Evolutionary conservation across 108 stramenopile species (phyloP).

Genomic region (Licmophora abbreviata): DNA sequence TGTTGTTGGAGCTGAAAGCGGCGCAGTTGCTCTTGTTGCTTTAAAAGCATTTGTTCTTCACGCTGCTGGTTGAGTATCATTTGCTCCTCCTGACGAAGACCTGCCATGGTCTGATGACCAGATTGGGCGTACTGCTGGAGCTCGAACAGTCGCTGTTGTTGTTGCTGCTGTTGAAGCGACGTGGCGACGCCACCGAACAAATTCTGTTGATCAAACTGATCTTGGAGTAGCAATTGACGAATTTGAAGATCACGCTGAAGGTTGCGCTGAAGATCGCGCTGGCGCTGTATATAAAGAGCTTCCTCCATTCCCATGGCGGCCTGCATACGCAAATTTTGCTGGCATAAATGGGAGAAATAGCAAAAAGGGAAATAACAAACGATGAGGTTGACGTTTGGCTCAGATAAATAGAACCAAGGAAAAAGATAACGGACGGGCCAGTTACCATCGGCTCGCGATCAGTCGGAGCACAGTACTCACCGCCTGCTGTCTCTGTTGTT

Average conservation of each 20-base stretch:
- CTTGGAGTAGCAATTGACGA: constrained; percentile 35
- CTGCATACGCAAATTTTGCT: constrained; percentile 21
- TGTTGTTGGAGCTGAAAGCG: too few species aligned
- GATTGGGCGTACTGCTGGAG: constrained; percentile 1
- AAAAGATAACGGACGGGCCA: too few species aligned
- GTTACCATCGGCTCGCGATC: too few species aligned
- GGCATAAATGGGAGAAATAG: too few species aligned
- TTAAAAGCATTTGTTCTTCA: constrained; percentile 1
- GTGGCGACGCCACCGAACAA: constrained; percentile 9
- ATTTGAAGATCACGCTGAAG: constrained; percentile 33
- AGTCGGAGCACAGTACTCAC: too few species aligned
- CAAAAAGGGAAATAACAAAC: too few species aligned
- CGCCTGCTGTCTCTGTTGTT: too few species aligned
- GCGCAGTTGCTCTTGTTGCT: constrained; percentile 5
- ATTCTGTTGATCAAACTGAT: constrained; percentile 37
- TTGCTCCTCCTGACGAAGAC: constrained; percentile 15
- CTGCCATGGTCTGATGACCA: constrained; percentile 18
- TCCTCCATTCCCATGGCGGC: constrained; percentile 34
- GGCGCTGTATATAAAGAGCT: constrained; percentile 28
- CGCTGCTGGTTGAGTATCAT: not conserved
- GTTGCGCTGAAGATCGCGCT: constrained; percentile 35
- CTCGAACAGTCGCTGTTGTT: constrained; percentile 4
- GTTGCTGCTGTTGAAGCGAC: constrained; percentile 1
- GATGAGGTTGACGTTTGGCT: too few species aligned
- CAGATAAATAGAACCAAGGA: too few species aligned